These are phyloP conservation scores for Diutina catenulata DNA, from an alignment of 1,139 yeast species.

Conservation along the genomic window DNA sequence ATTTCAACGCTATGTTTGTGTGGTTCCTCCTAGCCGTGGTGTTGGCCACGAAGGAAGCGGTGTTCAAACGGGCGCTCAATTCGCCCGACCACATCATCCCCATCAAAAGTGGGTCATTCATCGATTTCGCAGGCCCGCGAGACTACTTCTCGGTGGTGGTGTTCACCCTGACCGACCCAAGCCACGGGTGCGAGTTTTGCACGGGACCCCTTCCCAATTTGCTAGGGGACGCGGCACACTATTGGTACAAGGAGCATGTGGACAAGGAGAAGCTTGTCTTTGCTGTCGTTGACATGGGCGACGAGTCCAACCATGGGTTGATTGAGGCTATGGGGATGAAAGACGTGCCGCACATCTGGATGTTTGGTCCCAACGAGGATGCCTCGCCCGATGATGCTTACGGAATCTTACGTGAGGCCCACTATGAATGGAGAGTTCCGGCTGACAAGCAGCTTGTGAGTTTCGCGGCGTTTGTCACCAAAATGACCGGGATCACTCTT, in stretches of 20 bases:
- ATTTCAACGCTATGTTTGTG: too few relatives aligned
- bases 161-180: conserved; percentile 29
- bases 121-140: conserved; percentile 9
- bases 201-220: conserved; percentile 21
- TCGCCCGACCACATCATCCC: neutral
- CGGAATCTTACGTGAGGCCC: conserved; percentile 19
- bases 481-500: conserved; percentile 30
- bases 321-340: conserved; percentile 30
- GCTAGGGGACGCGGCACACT: conserved; percentile 25
- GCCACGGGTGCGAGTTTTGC: conserved; percentile 32
- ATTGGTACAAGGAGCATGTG: conserved; percentile 34
- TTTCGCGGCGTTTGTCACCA: conserved; percentile 42
- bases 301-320: conserved; percentile 21
- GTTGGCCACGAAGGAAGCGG: neutral
- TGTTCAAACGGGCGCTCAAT: neutral
- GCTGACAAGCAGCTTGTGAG: conserved; percentile 24
- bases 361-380: conserved; percentile 39
- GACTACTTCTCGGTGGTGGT: conserved; percentile 31
- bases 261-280: conserved; percentile 30
- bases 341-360: conserved; percentile 53
- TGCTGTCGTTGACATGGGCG: conserved; percentile 37
- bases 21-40: neutral
- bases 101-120: neutral
- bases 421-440: conserved; percentile 23
- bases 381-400: conserved; percentile 13